A percentile compares a stretch with the other conserved stretches of the same genome.
Evolutionary conservation across 225 moss, liverwort and hornwort species (phyloP).

Genomic region (Asterella californica): DNA sequence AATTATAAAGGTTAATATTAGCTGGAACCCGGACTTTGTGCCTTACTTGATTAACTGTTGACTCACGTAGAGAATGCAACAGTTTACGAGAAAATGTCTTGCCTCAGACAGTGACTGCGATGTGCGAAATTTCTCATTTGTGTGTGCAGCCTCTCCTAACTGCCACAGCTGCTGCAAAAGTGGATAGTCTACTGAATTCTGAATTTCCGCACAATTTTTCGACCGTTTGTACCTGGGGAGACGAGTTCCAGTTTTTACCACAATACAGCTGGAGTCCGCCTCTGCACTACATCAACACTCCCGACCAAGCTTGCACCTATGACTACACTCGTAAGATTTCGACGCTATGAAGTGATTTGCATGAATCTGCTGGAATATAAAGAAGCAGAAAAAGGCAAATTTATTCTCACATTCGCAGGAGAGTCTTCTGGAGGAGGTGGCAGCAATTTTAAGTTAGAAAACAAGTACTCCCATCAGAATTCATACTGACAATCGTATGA

Average conservation of each 20-base stretch:
- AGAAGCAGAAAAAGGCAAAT: neutral
- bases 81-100: no score
- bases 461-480: neutral
- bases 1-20: no score
- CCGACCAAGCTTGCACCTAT: slow-evolving; percentile 62
- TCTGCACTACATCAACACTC: slow-evolving; percentile 73
- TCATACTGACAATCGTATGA: neutral
- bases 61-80: neutral
- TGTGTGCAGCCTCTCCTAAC: slow-evolving; percentile 64
- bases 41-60: neutral
- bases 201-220: slow-evolving; percentile 63
- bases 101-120: neutral
- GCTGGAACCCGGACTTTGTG: neutral
- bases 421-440: neutral
- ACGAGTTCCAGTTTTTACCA: slow-evolving; percentile 53
- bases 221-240: slow-evolving; percentile 79
- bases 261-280: slow-evolving; percentile 73
- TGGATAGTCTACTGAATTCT: slow-evolving; percentile 53
- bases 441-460: neutral
- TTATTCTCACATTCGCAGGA: neutral
- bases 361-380: neutral
- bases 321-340: slow-evolving; percentile 55
- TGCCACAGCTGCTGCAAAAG: slow-evolving; percentile 34
- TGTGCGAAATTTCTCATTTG: neutral
- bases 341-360: neutral